Percentiles rank a stretch among this genome's conserved stretches.
These are phyloP conservation scores for Ramichloridium luteum DNA, from an alignment of 2,329 filamentous ascomycete species.

Conservation along the genomic window DNA sequence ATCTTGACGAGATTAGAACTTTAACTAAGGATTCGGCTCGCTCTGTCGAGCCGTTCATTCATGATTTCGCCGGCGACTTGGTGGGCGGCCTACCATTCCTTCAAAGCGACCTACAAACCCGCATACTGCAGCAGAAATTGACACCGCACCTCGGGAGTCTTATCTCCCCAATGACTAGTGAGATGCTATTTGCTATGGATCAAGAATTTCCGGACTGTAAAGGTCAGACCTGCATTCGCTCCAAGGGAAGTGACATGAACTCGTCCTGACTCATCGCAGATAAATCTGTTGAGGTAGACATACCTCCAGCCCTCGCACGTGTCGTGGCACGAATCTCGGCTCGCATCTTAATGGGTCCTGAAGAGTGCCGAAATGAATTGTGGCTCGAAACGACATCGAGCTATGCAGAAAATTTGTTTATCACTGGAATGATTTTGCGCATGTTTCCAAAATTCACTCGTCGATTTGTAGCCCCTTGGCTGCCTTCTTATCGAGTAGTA, in stretches of 20 bases:
- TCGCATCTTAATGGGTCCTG: not conserved
- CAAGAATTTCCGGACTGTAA: not conserved
- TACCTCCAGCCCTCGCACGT: not conserved
- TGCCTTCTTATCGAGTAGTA: slow-evolving; percentile 2
- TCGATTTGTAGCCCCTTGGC: slow-evolving; percentile 1
- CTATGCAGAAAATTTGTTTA: slow-evolving; percentile 7
- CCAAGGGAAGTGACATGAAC: too few relatives aligned
- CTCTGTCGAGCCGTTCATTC: slow-evolving; percentile 1
- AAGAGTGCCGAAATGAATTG: slow-evolving; percentile 6
- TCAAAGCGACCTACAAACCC: slow-evolving; percentile 1
- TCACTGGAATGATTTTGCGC: slow-evolving; percentile 4
- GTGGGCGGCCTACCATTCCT: not conserved
- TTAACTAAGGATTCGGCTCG: slow-evolving; percentile 1
- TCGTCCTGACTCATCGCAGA: not conserved
- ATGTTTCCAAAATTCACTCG: not conserved
- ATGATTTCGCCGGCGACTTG: not conserved
- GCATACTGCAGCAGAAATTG: slow-evolving; percentile 1
- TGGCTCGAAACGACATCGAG: slow-evolving; percentile 5
- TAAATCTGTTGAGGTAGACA: slow-evolving; percentile 1
- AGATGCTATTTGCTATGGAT: not conserved
- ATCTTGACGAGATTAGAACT: slow-evolving; percentile 1
- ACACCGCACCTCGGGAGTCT: not conserved
- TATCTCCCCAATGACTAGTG: not conserved
- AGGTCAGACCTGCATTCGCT: too few relatives aligned
- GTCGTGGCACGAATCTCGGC: not conserved